phyloP scores from a whole-genome alignment of 129 eudicot genomes.

The Lactuca saligna region DNA sequence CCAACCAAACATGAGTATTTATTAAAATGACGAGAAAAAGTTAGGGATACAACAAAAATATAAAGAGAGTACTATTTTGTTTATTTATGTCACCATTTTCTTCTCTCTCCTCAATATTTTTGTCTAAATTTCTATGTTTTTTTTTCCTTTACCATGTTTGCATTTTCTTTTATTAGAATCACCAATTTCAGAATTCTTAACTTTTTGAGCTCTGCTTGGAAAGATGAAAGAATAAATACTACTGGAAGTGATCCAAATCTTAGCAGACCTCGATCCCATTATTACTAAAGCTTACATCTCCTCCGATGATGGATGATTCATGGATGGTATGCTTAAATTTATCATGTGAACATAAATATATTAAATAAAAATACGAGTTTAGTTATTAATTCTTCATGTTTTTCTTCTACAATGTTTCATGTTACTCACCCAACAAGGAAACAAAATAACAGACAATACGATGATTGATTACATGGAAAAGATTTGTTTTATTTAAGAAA shows the following conservation, averaged over 20 bases:
- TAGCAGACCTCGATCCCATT: conserved; percentile 87
- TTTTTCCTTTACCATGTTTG: too few species aligned
- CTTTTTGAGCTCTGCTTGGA: too few species aligned
- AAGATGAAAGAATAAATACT: conserved; percentile 38
- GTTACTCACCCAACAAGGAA: conserved; percentile 87
- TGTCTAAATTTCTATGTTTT: too few species aligned
- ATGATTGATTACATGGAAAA: conserved; percentile 72
- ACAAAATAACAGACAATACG: conserved; percentile 58
- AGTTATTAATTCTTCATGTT: conserved; percentile 9
- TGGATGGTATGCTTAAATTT: conserved; percentile 68
- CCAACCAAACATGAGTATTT: too few species aligned
- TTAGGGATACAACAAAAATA: too few species aligned
- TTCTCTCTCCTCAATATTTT: too few species aligned
- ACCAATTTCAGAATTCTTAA: too few species aligned
- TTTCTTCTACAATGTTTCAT: conserved; percentile 63
- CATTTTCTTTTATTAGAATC: too few species aligned
- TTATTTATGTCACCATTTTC: too few species aligned
- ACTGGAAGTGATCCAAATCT: conserved; percentile 91
- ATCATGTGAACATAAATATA: background rate
- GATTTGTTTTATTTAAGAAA: conserved; percentile 35
- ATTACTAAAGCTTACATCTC: conserved; percentile 88
- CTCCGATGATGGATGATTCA: conserved; percentile 97
- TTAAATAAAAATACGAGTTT: background rate
- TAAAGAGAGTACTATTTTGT: too few species aligned
- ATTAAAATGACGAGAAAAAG: too few species aligned